Evolutionary conservation across 352 stramenopile species (phyloP).

Genomic region (Paralagenidium karlingii): DNA sequence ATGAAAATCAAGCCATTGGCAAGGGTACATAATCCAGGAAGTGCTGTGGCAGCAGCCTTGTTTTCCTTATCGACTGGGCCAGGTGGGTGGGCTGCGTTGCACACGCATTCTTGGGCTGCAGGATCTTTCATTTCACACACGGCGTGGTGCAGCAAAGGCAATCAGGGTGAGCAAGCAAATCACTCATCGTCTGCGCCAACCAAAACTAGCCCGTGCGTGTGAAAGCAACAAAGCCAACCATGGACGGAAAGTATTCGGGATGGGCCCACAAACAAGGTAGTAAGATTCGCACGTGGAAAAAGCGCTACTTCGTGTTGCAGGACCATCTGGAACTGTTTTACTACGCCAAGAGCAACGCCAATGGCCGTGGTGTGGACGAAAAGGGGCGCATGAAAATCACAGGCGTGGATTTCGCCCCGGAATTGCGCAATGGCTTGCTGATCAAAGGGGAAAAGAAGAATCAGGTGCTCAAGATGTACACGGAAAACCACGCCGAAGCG

Average conservation of each 20-base stretch:
- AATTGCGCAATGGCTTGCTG: slow-evolving; percentile 35
- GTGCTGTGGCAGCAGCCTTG: no score
- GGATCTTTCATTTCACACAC: no score
- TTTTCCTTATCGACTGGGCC: no score
- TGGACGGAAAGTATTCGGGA: slow-evolving; percentile 16
- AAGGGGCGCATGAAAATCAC: slow-evolving; percentile 44
- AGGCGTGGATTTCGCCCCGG: slow-evolving; percentile 33
- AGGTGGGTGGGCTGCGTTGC: no score
- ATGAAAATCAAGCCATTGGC: no score
- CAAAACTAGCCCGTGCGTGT: no score
- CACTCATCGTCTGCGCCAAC: no score
- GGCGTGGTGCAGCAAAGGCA: no score
- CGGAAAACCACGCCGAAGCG: slow-evolving; percentile 28
- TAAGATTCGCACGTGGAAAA: slow-evolving; percentile 78
- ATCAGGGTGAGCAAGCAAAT: no score
- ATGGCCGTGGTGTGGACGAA: slow-evolving; percentile 27
- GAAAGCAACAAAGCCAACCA: not conserved
- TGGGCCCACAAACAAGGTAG: slow-evolving; percentile 73
- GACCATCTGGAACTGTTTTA: slow-evolving; percentile 45
- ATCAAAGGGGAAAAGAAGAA: slow-evolving; percentile 44
- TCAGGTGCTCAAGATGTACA: slow-evolving; percentile 57
- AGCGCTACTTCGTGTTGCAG: slow-evolving; percentile 75
- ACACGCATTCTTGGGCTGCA: no score
- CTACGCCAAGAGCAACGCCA: slow-evolving; percentile 26
- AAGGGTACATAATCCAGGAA: no score